Conservation (phyloP, 2,329 filamentous ascomycete genomes). For the Neospermospora avenae region DNA sequence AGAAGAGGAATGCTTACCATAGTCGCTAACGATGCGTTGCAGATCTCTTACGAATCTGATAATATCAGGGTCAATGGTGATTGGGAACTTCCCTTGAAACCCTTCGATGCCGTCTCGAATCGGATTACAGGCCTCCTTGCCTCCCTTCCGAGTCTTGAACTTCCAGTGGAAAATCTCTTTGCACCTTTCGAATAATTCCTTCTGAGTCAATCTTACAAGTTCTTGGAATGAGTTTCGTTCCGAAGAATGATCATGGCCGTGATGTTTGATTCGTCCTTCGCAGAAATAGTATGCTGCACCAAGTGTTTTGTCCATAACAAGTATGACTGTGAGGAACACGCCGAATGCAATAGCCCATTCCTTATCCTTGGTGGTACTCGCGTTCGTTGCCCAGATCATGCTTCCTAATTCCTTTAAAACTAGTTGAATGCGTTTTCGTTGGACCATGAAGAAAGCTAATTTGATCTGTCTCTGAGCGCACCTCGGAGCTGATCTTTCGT, state of each 20-base stretch:
- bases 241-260: constrained; percentile 20
- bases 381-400: constrained; percentile 34
- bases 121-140: constrained; percentile 34
- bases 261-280: constrained; percentile 26
- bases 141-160: constrained; percentile 35
- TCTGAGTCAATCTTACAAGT: constrained; percentile 29
- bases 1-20: constrained; percentile 24
- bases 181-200: constrained; percentile 33
- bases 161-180: constrained; percentile 36
- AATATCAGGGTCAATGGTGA: constrained; percentile 23
- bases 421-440: constrained; percentile 29
- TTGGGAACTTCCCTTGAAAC: constrained; percentile 27
- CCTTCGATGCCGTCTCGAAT: constrained; percentile 32
- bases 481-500: constrained; percentile 25
- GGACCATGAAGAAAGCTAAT: constrained; percentile 30
- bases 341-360: constrained; percentile 34
- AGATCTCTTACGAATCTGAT: constrained; percentile 26
- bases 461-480: constrained; percentile 35
- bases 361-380: constrained; percentile 26
- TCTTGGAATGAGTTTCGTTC: constrained; percentile 26
- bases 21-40: constrained; percentile 24
- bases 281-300: constrained; percentile 25
- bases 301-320: constrained; percentile 32
- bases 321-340: constrained; percentile 30
- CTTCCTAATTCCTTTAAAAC: constrained; percentile 33